phyloP scores from a whole-genome alignment of 2,329 filamentous ascomycete species.

The Phialophora chinensis region DNA sequence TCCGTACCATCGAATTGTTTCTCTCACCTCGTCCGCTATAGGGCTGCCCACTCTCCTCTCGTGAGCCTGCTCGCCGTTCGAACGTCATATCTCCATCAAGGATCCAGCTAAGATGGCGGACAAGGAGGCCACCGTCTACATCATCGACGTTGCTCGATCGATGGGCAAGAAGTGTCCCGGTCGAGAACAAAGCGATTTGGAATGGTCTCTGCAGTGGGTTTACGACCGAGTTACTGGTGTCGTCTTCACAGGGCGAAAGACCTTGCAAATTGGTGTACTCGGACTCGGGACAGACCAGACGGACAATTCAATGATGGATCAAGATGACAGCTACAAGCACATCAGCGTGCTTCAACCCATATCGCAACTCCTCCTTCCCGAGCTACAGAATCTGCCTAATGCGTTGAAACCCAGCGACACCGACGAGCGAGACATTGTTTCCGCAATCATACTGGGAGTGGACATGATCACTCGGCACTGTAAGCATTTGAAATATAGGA shows the following conservation, averaged over 20 bases:
- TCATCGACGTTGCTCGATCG: constrained; percentile 85
- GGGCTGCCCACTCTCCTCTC: background rate
- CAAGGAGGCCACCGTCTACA: constrained; percentile 91
- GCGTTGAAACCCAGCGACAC: constrained; percentile 71
- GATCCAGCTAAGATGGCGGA: constrained; percentile 66
- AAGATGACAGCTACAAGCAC: constrained; percentile 76
- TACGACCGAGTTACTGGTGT: constrained; percentile 90
- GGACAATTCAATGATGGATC: constrained; percentile 69
- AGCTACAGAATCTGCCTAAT: constrained; percentile 69
- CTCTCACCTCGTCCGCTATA: background rate
- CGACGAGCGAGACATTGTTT: constrained; percentile 78
- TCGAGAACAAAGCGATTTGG: constrained; percentile 77
- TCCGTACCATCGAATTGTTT: background rate
- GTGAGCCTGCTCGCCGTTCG: background rate
- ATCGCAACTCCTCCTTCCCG: constrained; percentile 71
- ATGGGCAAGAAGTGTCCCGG: constrained; percentile 77
- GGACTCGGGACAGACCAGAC: constrained; percentile 82
- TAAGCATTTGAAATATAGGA: constrained; percentile 79
- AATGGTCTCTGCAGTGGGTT: constrained; percentile 88
- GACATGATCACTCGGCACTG: constrained; percentile 83
- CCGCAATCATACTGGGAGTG: constrained; percentile 82
- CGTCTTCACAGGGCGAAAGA: constrained; percentile 75
- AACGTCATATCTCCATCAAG: background rate
- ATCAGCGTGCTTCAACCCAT: constrained; percentile 73
- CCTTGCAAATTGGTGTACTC: constrained; percentile 76